Evolutionary conservation across 257 asterid species (phyloP).

Genomic region (Rhazya stricta): DNA sequence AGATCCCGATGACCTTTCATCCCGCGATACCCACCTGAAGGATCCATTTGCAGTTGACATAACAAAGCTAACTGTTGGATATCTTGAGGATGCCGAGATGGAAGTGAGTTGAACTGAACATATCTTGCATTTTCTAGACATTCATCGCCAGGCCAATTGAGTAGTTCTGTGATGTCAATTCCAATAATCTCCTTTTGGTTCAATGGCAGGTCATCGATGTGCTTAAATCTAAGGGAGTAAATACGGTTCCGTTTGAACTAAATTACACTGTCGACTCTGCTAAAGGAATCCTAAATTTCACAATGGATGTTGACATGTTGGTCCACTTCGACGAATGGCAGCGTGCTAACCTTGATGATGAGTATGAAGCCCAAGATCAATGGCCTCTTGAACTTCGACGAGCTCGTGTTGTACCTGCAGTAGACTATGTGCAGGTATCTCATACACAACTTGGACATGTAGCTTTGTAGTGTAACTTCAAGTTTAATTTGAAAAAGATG

Average conservation of each 20-base stretch:
- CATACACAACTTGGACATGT: background rate
- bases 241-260: conserved; percentile 72
- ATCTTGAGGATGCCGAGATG: conserved; percentile 89
- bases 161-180: background rate
- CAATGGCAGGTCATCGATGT: conserved; percentile 56
- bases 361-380: conserved; percentile 89
- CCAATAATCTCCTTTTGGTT: background rate
- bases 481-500: background rate
- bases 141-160: background rate
- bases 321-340: conserved; percentile 97
- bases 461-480: background rate
- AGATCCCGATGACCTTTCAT: conserved; percentile 80
- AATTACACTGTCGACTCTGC: conserved; percentile 77
- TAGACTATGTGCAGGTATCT: conserved; percentile 78
- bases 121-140: background rate
- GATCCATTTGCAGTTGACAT: conserved; percentile 77
- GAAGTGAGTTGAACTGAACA: conserved; percentile 44
- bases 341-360: conserved; percentile 63
- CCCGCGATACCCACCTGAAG: conserved; percentile 50
- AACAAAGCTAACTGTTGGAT: conserved; percentile 72
- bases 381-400: conserved; percentile 94
- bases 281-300: conserved; percentile 88
- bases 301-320: conserved; percentile 92
- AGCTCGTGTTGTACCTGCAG: conserved; percentile 89
- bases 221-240: conserved; percentile 67